Evolutionary conservation across 148 eudicot species (phyloP).

Genomic region (Camellia japonica): DNA sequence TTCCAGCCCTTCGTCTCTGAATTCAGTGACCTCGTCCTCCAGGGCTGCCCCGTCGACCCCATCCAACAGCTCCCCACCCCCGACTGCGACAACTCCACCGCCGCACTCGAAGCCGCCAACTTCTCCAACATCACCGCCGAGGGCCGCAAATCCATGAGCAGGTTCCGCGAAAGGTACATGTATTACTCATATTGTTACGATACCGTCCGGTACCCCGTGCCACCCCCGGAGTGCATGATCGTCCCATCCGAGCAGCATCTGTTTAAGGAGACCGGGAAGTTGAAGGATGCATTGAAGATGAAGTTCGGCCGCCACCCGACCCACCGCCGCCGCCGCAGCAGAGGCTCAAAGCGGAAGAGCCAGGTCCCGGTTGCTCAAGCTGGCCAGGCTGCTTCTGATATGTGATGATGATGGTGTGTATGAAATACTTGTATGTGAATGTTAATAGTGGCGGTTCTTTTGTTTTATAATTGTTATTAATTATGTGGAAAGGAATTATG

Average conservation of each 20-base stretch:
- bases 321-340: conserved; percentile 14
- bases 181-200: conserved; percentile 87
- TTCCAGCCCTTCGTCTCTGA: conserved; percentile 82
- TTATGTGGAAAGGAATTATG: too few relatives aligned
- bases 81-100: conserved; percentile 38
- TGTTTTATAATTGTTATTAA: too few relatives aligned
- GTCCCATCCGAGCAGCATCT: conserved; percentile 49
- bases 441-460: too few relatives aligned
- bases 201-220: conserved; percentile 48
- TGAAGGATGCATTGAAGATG: conserved; percentile 27
- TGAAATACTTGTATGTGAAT: neutral
- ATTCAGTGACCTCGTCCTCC: conserved; percentile 72
- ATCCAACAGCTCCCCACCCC: conserved; percentile 42
- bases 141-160: conserved; percentile 55
- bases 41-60: conserved; percentile 81
- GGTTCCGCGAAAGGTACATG: conserved; percentile 72
- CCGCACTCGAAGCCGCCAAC: conserved; percentile 33
- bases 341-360: conserved; percentile 19
- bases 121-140: conserved; percentile 49
- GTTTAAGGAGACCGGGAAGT: conserved; percentile 69
- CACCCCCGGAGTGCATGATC: conserved; percentile 74
- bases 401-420: neutral
- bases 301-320: conserved; percentile 49
- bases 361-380: conserved; percentile 14
- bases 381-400: neutral